Evolutionary conservation across 306 rosid species (phyloP), one percentile per base, ranked within the genome.

Genomic region (Vigna nakashimae): DNA sequence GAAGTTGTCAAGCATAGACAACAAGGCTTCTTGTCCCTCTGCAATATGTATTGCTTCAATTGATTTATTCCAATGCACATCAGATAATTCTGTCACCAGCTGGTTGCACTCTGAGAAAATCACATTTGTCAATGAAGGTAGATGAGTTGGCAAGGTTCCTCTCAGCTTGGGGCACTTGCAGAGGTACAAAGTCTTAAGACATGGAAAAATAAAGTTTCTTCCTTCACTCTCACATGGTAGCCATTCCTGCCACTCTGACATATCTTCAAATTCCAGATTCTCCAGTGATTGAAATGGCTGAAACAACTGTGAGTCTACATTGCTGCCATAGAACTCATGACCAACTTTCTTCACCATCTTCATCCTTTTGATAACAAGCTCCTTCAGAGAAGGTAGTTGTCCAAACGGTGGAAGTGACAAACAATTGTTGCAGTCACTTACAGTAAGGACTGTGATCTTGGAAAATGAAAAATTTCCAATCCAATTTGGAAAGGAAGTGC

Each of bases 211-310:
- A 45, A 43, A 43, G 38, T 22, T 67, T 52, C 20, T 67, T 4
- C 20, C 38, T 67, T 11, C 72, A 45, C 36, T 32, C 14, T 67
- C 53, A 67, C 45, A 67, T 45, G 72, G 13, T 45, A 67, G 55
- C 72, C 55, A 67, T 36, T 67, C 72, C 55, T 67, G 38, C 72
- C 72, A 67, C 55, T 67, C 56, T 2, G 20, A 22, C 72, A 67
- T 43, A 3, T 67, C 55, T 6, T 67, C 72, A 67, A 67, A 45
- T 45, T 43, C 13, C 6, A 67, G 38, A 67, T 34, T 67, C 55
- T 67, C 72, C 18, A 67, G 15, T 12, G 50, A 24, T 45, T 50
- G 70, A 65, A 65, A 65, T 17, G 70, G 70, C 28, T 38, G 70
- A 65, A 38, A 9, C 13, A 24, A 45, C 9, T 4, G 32, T 10